phyloP scores from a whole-genome alignment of 2,329 filamentous ascomycete genomes.

The Setomelanomma holmii region DNA sequence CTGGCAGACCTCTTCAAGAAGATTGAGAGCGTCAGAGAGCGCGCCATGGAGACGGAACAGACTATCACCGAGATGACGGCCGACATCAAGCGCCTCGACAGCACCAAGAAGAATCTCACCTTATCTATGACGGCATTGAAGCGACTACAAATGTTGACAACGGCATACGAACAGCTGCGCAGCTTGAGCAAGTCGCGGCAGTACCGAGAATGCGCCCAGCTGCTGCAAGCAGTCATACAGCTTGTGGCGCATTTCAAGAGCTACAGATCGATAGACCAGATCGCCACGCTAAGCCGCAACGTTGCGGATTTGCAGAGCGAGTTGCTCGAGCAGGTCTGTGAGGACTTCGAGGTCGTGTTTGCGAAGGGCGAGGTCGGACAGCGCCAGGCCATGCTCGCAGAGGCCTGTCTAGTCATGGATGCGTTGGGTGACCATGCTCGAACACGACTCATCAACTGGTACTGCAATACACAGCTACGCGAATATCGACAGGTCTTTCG shows the following conservation, averaged over 20 bases:
- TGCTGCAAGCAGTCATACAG: conserved; percentile 94
- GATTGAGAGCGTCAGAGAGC: conserved; percentile 89
- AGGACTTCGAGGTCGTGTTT: conserved; percentile 96
- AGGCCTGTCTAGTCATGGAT: conserved; percentile 94
- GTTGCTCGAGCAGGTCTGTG: conserved; percentile 95
- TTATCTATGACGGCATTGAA: conserved; percentile 98
- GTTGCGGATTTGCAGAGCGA: conserved; percentile 93
- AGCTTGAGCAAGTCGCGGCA: conserved; percentile 84
- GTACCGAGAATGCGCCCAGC: conserved; percentile 91
- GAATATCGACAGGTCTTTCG: conserved; percentile 97
- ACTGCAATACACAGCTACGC: conserved; percentile 93
- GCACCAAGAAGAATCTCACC: conserved; percentile 94
- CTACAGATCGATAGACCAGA: conserved; percentile 97
- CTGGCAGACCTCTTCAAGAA: conserved; percentile 89
- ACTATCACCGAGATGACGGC: conserved; percentile 98
- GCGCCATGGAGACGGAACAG: conserved; percentile 90
- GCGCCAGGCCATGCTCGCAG: conserved; percentile 74
- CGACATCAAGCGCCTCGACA: conserved; percentile 96
- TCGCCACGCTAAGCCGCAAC: conserved; percentile 88
- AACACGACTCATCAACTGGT: conserved; percentile 87
- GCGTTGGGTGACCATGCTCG: conserved; percentile 88
- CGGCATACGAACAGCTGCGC: conserved; percentile 95
- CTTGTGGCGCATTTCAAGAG: conserved; percentile 99
- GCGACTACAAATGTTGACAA: conserved; percentile 96
- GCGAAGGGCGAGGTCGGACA: conserved; percentile 81